These are phyloP conservation scores for Obba rivulosa DNA, from an alignment of 768 basidiomycete genomes.

Conservation along the genomic window DNA sequence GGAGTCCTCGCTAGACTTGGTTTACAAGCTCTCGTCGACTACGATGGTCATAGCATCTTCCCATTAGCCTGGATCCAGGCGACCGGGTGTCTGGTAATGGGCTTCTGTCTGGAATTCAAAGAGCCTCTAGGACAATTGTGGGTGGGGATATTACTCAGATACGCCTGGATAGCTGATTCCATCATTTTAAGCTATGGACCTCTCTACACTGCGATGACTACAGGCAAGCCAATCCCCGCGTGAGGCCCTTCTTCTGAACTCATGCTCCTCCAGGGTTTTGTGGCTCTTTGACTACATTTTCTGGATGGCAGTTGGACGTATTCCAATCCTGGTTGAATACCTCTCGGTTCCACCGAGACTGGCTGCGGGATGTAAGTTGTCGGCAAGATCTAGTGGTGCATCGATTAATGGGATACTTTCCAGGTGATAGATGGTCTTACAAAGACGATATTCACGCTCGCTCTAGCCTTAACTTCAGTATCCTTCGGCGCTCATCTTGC, in stretches of 20 bases:
- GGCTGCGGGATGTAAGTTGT: slow-evolving; percentile 65
- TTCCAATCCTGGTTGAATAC: slow-evolving; percentile 83
- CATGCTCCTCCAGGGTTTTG: slow-evolving; percentile 64
- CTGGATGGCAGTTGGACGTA: slow-evolving; percentile 87
- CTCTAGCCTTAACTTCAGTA: slow-evolving; percentile 71
- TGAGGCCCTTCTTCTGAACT: neutral
- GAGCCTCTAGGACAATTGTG: slow-evolving; percentile 72
- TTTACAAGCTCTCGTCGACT: slow-evolving; percentile 64
- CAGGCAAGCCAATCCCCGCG: slow-evolving; percentile 43
- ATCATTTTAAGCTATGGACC: slow-evolving; percentile 67
- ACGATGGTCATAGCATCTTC: slow-evolving; percentile 73
- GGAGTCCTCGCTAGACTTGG: slow-evolving; percentile 85
- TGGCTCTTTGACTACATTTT: slow-evolving; percentile 95
- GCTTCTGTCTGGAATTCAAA: slow-evolving; percentile 65
- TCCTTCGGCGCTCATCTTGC: slow-evolving; percentile 68
- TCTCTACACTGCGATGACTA: slow-evolving; percentile 82
- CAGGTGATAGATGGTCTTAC: slow-evolving; percentile 87
- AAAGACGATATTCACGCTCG: slow-evolving; percentile 73
- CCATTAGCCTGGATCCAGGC: slow-evolving; percentile 82
- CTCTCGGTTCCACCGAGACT: slow-evolving; percentile 45
- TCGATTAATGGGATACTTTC: neutral
- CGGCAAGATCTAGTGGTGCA: neutral
- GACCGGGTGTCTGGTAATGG: slow-evolving; percentile 90
- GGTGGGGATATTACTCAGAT: slow-evolving; percentile 31
- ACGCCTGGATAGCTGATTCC: too few species aligned